A percentile compares a stretch with the other conserved stretches of the same genome.
phyloP scores from a whole-genome alignment of 208 protist genomes.

The Porcisia deanei region DNA sequence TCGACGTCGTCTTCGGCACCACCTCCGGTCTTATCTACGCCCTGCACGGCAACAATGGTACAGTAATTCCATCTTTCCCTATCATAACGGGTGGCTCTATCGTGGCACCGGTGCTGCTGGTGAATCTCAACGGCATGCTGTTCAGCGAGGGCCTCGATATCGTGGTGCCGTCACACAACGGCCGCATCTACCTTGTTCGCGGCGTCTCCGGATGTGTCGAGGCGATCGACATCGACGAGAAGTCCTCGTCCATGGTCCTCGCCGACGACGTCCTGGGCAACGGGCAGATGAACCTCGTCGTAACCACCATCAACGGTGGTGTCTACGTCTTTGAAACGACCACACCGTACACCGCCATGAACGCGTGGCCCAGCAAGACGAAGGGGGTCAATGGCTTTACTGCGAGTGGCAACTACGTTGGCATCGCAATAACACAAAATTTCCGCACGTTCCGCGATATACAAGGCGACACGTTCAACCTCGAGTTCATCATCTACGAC shows the following conservation, averaged over 20 bases:
- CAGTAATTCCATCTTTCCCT: constrained; percentile 62
- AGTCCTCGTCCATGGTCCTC: constrained; percentile 87
- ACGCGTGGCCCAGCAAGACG: constrained; percentile 71
- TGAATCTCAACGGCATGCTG: constrained; percentile 55
- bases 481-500: constrained; percentile 79
- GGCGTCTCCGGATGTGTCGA: constrained; percentile 80
- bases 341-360: constrained; percentile 72
- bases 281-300: constrained; percentile 89
- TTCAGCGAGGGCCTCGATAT: constrained; percentile 57
- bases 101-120: constrained; percentile 60
- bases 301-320: constrained; percentile 87
- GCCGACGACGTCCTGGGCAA: constrained; percentile 91
- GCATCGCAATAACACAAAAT: constrained; percentile 63
- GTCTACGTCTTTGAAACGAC: constrained; percentile 85
- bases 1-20: constrained; percentile 90
- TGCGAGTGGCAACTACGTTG: constrained; percentile 70
- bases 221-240: constrained; percentile 91
- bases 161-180: constrained; percentile 87
- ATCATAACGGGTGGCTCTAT: constrained; percentile 79
- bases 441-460: constrained; percentile 66
- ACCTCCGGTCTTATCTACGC: constrained; percentile 84
- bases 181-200: constrained; percentile 87
- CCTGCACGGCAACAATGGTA: constrained; percentile 63
- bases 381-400: constrained; percentile 82
- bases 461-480: constrained; percentile 62